Evolutionary conservation across 2,329 filamentous ascomycete species (phyloP).

Genomic region (Periconia macrospinosa): DNA sequence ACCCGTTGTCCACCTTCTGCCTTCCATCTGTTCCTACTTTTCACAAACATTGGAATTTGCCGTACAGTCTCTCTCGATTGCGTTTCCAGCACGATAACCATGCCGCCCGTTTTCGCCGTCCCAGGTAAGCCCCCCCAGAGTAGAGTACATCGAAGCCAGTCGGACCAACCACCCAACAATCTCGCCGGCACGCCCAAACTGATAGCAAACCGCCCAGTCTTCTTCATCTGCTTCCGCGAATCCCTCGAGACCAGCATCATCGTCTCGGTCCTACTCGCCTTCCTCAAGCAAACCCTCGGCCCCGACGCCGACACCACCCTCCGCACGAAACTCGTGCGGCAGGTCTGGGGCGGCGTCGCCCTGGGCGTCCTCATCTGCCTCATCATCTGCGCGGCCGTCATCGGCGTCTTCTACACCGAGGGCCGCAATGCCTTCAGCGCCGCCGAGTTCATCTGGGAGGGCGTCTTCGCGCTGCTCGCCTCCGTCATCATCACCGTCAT

Average conservation of each 20-base stretch:
- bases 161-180: too few relatives aligned
- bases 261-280: slow-evolving; percentile 82
- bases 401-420: slow-evolving; percentile 71
- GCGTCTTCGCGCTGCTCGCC: slow-evolving; percentile 74
- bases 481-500: slow-evolving; percentile 79
- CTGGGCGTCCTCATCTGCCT: slow-evolving; percentile 67
- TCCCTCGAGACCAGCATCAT: slow-evolving; percentile 81
- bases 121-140: too few relatives aligned
- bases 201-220: too few relatives aligned
- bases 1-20: too few relatives aligned
- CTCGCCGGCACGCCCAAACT: too few relatives aligned
- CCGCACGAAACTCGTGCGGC: slow-evolving; percentile 69
- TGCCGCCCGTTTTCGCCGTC: too few relatives aligned
- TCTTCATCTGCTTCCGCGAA: slow-evolving; percentile 90
- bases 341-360: slow-evolving; percentile 70
- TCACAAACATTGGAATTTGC: too few relatives aligned
- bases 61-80: too few relatives aligned
- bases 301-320: slow-evolving; percentile 62
- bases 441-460: slow-evolving; percentile 79
- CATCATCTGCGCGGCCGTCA: slow-evolving; percentile 65
- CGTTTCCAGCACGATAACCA: too few relatives aligned
- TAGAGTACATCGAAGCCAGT: too few relatives aligned
- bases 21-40: too few relatives aligned
- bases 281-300: slow-evolving; percentile 78
- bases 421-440: slow-evolving; percentile 67